Conservation (phyloP, 169 alveolate genomes). For the Plasmodium gallinaceum region DNA sequence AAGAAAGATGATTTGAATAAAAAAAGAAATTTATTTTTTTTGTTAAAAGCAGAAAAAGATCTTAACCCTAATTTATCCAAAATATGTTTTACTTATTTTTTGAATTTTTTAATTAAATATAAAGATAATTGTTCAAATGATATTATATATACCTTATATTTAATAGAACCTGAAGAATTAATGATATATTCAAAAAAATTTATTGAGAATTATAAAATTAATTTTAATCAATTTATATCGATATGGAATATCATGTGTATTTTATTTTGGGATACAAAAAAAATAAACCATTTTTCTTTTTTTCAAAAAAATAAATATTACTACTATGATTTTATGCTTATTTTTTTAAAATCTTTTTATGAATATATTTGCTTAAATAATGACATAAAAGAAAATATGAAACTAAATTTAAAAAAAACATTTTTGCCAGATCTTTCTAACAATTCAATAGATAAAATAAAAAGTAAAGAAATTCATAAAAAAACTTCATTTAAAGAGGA, state of each 20-base stretch:
- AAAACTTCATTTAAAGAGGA: conserved; percentile 12
- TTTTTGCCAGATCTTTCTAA: neutral
- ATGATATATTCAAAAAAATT: conserved; percentile 23
- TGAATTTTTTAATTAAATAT: conserved; percentile 35
- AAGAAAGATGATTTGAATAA: conserved; percentile 34
- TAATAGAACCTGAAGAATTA: conserved; percentile 30
- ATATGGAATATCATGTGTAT: conserved; percentile 66
- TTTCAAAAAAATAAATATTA: conserved; percentile 36
- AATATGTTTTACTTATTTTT: conserved; percentile 41
- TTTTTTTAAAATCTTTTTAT: conserved; percentile 34
- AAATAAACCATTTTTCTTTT: conserved; percentile 35
- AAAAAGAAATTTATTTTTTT: conserved; percentile 45
- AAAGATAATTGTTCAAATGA: conserved; percentile 70
- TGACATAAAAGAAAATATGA: conserved; percentile 11
- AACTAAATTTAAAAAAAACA: neutral
- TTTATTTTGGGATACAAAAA: conserved; percentile 64
- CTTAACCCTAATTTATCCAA: conserved; percentile 14
- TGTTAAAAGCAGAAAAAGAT: conserved; percentile 40
- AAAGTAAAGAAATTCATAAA: neutral
- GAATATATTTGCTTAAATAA: conserved; percentile 31
- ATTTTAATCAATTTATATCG: conserved; percentile 62
- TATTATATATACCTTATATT: conserved; percentile 39
- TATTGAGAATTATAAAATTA: conserved; percentile 29
- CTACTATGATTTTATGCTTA: conserved; percentile 68
- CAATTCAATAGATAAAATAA: neutral